Evolutionary conservation across 2,329 filamentous ascomycete species (phyloP).

Genomic region (Herpotrichia juniperi): DNA sequence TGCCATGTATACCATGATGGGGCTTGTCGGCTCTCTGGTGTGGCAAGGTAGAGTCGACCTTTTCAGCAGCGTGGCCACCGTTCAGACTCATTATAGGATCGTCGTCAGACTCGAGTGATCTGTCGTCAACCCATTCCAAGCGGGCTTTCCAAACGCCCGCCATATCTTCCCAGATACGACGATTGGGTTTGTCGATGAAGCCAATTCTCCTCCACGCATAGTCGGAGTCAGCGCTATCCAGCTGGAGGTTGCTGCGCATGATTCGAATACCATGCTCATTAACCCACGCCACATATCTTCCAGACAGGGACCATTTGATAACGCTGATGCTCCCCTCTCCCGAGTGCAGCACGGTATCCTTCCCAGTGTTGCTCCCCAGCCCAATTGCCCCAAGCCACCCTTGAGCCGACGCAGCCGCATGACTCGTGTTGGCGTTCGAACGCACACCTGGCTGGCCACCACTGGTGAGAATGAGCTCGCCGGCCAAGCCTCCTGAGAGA

Average conservation of each 20-base stretch:
- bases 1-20: slow-evolving; percentile 49
- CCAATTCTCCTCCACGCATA: slow-evolving; percentile 94
- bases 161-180: slow-evolving; percentile 93
- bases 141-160: slow-evolving; percentile 92
- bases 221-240: slow-evolving; percentile 77
- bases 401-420: slow-evolving; percentile 81
- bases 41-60: slow-evolving; percentile 38
- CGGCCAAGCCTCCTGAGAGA: slow-evolving; percentile 86
- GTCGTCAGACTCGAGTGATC: slow-evolving; percentile 75
- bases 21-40: slow-evolving; percentile 54
- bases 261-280: slow-evolving; percentile 98
- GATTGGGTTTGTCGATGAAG: slow-evolving; percentile 87
- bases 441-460: slow-evolving; percentile 81
- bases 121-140: slow-evolving; percentile 91
- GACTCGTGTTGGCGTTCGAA: slow-evolving; percentile 83
- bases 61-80: slow-evolving; percentile 35
- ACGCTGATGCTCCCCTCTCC: slow-evolving; percentile 90
- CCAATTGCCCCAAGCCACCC: slow-evolving; percentile 93
- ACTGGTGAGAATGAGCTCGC: slow-evolving; percentile 83
- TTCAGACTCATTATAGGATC: slow-evolving; percentile 51
- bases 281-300: slow-evolving; percentile 91
- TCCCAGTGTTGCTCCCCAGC: slow-evolving; percentile 76
- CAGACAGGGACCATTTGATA: slow-evolving; percentile 93
- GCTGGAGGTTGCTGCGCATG: slow-evolving; percentile 85
- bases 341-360: slow-evolving; percentile 85